These are phyloP conservation scores for Rutstroemia sp. DNA, from an alignment of 2,329 filamentous ascomycete species.

Conservation along the genomic window DNA sequence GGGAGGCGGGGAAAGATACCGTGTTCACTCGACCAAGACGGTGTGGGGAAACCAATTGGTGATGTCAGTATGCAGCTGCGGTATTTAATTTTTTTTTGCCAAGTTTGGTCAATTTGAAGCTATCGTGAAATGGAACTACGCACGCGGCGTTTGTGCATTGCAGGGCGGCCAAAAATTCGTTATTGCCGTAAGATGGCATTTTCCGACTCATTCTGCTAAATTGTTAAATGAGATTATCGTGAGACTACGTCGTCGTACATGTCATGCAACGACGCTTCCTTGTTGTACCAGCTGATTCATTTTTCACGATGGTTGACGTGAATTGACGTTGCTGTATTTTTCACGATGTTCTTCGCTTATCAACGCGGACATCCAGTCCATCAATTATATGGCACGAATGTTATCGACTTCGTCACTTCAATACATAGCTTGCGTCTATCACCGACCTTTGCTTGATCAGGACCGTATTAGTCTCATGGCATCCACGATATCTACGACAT, in stretches of 20 bases:
- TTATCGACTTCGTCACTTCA: too few species aligned
- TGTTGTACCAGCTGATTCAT: neutral
- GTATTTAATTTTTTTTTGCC: neutral
- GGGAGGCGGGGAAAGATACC: too few species aligned
- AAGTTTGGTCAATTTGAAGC: neutral
- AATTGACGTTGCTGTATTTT: neutral
- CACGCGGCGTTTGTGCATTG: neutral
- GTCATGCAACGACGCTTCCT: neutral
- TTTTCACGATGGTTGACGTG: neutral
- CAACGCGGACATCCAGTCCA: too few species aligned
- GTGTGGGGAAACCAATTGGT: neutral
- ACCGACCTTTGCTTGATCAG: too few species aligned
- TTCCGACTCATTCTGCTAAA: neutral
- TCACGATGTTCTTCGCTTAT: too few species aligned
- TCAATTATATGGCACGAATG: too few species aligned
- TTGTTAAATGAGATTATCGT: neutral
- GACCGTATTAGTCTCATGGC: too few species aligned
- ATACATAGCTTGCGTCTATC: too few species aligned
- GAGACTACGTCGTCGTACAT: neutral
- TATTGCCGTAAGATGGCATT: neutral
- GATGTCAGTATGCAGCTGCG: slow-evolving; percentile 2
- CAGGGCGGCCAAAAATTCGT: neutral
- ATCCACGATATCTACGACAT: too few species aligned
- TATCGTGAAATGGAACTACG: neutral
- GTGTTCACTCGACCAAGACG: neutral